These are phyloP conservation scores for Hypoxylon sp. DNA, from an alignment of 2,329 filamentous ascomycete genomes.

Conservation along the genomic window DNA sequence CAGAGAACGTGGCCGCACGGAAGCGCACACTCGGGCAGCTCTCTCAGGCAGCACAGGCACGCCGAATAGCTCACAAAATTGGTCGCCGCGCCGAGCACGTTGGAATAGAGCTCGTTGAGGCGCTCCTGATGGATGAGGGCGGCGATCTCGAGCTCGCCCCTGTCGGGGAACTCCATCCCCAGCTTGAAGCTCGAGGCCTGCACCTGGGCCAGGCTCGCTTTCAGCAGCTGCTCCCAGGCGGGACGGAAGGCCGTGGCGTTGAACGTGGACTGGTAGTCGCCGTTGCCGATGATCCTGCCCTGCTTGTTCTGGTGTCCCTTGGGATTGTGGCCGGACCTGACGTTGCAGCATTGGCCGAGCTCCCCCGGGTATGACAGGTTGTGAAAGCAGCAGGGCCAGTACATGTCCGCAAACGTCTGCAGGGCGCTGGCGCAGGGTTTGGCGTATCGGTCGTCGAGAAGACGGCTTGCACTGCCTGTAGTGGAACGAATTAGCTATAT, in stretches of 20 bases:
- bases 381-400: constrained; percentile 44
- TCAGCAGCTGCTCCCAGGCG: constrained; percentile 43
- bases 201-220: constrained; percentile 40
- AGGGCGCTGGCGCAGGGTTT: constrained; percentile 43
- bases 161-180: constrained; percentile 41
- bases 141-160: constrained; percentile 43
- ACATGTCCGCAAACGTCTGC: constrained; percentile 44
- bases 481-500: background rate
- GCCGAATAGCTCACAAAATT: constrained; percentile 45
- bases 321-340: constrained; percentile 45
- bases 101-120: constrained; percentile 45
- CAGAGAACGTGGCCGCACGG: constrained; percentile 47
- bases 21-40: constrained; percentile 44
- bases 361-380: constrained; percentile 38
- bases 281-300: constrained; percentile 46
- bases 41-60: constrained; percentile 46
- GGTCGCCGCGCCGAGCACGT: constrained; percentile 40
- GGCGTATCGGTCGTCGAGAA: constrained; percentile 45
- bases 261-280: constrained; percentile 44
- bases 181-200: constrained; percentile 42
- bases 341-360: constrained; percentile 44
- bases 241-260: constrained; percentile 37
- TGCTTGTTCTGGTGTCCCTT: constrained; percentile 47
- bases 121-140: constrained; percentile 44
- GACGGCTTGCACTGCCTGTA: constrained; percentile 42